phyloP scores from a whole-genome alignment of 495 filamentous ascomycete genomes.

The Trypethelium eluteriae region DNA sequence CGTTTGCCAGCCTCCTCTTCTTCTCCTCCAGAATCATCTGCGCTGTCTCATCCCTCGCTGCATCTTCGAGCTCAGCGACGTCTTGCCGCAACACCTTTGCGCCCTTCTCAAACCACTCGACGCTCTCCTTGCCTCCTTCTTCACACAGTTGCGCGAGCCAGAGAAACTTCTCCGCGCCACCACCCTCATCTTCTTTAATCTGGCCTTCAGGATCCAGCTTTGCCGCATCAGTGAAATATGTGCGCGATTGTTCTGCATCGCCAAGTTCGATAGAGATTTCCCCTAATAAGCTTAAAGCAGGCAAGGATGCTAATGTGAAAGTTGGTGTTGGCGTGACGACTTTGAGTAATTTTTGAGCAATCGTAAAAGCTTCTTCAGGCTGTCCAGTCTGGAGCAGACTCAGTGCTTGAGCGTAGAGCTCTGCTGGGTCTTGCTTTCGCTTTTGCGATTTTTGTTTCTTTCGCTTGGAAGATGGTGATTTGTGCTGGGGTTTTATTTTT shows the following conservation, averaged over 20 bases:
- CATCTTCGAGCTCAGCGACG: conserved; percentile 47
- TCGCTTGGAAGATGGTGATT: conserved; percentile 22
- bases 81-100: conserved; percentile 57
- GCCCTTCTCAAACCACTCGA: conserved; percentile 82
- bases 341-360: conserved; percentile 55
- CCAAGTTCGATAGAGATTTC: conserved; percentile 82
- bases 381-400: conserved; percentile 63
- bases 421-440: conserved; percentile 38
- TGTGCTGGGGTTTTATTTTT: conserved; percentile 31
- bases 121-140: conserved; percentile 73
- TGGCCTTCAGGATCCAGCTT: conserved; percentile 64
- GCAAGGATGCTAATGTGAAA: conserved; percentile 44
- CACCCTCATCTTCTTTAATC: conserved; percentile 54
- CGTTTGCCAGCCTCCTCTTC: conserved; percentile 68
- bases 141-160: conserved; percentile 92
- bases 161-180: conserved; percentile 88
- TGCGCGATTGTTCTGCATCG: conserved; percentile 61
- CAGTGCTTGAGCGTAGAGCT: conserved; percentile 60
- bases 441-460: conserved; percentile 20
- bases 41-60: conserved; percentile 39
- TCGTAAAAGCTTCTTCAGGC: conserved; percentile 56
- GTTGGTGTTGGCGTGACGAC: conserved; percentile 39
- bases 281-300: conserved; percentile 68
- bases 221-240: conserved; percentile 61
- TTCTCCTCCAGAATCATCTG: conserved; percentile 54